Evolutionary conservation across 2,329 filamentous ascomycete species (phyloP).

Genomic region (Allantophomopsis cytisporea): DNA sequence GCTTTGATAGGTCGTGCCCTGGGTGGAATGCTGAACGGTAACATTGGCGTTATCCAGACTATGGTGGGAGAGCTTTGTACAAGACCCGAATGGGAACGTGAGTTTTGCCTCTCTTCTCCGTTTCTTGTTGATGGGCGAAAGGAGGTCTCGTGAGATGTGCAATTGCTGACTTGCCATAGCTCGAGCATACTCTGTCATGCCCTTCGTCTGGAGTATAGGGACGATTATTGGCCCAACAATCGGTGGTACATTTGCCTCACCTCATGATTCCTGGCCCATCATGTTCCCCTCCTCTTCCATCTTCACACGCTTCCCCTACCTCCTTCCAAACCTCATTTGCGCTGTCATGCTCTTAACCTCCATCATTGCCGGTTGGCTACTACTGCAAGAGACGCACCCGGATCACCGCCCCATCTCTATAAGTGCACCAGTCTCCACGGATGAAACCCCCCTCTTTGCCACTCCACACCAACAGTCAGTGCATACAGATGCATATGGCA

Average conservation of each 20-base stretch:
- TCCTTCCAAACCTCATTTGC: constrained; percentile 82
- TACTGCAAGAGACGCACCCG: constrained; percentile 82
- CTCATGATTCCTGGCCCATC: constrained; percentile 58
- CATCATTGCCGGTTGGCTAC: constrained; percentile 54
- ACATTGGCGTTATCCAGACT: constrained; percentile 78
- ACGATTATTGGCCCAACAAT: constrained; percentile 83
- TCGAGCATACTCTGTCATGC: constrained; percentile 82
- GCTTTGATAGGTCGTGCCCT: constrained; percentile 64
- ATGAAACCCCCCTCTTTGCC: constrained; percentile 55
- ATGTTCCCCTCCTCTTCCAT: constrained; percentile 53
- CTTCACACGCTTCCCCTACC: constrained; percentile 71
- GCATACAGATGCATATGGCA: constrained; percentile 68
- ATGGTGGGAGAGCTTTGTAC: constrained; percentile 85
- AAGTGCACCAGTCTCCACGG: constrained; percentile 34
- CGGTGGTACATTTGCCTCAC: constrained; percentile 75
- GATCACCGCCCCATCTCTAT: constrained; percentile 51
- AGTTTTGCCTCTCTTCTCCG: constrained; percentile 20
- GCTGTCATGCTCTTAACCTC: constrained; percentile 24
- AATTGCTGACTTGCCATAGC: constrained; percentile 29
- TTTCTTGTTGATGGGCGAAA: no score
- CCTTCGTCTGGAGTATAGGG: constrained; percentile 84
- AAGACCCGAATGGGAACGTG: constrained; percentile 75
- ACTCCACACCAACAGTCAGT: constrained; percentile 64
- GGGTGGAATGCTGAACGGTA: constrained; percentile 78
- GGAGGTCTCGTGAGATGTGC: no score